phyloP scores from a whole-genome alignment of 805 yeast species.

The Spathaspora boniae region DNA sequence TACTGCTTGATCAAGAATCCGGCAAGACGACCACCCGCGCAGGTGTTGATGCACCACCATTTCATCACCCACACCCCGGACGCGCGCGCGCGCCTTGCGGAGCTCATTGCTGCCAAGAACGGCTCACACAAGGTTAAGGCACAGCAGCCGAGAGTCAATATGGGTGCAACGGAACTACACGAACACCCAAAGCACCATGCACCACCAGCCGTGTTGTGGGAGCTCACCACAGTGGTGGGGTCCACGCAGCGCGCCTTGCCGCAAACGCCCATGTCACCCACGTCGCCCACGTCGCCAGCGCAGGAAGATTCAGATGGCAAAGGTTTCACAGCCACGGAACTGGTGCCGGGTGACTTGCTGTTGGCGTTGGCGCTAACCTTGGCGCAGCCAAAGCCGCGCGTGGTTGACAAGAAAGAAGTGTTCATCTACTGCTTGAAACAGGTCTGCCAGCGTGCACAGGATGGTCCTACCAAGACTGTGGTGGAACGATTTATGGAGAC shows the following conservation, averaged over 20 bases:
- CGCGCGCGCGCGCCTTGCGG: conserved; percentile 2
- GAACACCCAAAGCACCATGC: no score
- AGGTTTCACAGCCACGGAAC: no score
- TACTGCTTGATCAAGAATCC: conserved; percentile 71
- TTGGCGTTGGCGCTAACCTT: no score
- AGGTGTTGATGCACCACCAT: conserved; percentile 48
- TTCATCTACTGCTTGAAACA: conserved; percentile 43
- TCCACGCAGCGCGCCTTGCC: no score
- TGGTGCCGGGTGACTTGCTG: no score
- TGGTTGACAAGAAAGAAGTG: conserved; percentile 34
- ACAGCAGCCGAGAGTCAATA: no score
- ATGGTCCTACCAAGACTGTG: conserved; percentile 42
- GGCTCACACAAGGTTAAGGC: no score
- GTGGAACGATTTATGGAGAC: conserved; percentile 42
- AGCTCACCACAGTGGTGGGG: background rate
- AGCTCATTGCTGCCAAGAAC: conserved; percentile 6
- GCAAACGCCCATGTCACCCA: no score
- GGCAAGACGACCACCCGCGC: conserved; percentile 57
- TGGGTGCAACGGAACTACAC: no score
- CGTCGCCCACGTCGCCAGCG: no score
- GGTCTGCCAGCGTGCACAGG: conserved; percentile 50
- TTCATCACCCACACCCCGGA: conserved; percentile 39
- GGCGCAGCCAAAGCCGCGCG: no score
- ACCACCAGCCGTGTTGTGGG: conserved; percentile 3
- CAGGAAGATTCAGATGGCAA: no score